Percentiles rank a stretch among this genome's conserved stretches.
Evolutionary conservation across 108 stramenopile species (phyloP).

Genomic region (Fragilariopsis cylindrus): DNA sequence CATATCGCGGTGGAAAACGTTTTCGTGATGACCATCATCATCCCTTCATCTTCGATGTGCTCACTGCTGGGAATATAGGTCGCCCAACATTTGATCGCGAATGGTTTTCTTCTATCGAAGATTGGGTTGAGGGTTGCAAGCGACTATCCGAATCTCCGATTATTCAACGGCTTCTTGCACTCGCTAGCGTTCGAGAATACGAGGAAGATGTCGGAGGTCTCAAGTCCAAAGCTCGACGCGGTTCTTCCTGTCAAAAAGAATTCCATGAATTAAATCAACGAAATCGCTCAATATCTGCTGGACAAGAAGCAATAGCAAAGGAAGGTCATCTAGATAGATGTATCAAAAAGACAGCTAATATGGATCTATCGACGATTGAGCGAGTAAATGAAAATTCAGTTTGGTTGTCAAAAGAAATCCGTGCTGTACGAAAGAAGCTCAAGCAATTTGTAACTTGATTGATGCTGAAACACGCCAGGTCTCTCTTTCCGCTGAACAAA

Average conservation of each 20-base stretch:
- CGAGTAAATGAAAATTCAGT: conserved; percentile 22
- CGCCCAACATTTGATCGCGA: conserved; percentile 24
- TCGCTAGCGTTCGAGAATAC: conserved; percentile 7
- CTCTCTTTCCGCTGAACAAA: conserved; percentile 38
- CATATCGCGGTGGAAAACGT: conserved; percentile 3
- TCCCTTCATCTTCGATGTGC: conserved; percentile 49
- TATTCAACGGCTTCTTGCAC: not conserved
- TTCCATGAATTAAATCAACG: not conserved
- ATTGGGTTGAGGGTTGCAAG: conserved; percentile 32
- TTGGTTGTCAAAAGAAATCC: conserved; percentile 46
- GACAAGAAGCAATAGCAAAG: not conserved
- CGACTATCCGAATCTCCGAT: conserved; percentile 9
- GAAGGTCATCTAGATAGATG: conserved; percentile 27
- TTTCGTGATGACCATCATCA: conserved; percentile 58
- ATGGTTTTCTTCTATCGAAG: conserved; percentile 28
- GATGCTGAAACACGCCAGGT: conserved; percentile 13
- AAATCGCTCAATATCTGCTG: not conserved
- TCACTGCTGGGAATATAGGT: conserved; percentile 26
- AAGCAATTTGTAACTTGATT: conserved; percentile 41
- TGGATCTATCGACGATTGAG: conserved; percentile 39
- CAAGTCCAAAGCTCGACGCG: not conserved
- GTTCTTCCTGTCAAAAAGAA: conserved; percentile 12
- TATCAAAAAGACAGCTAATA: conserved; percentile 29
- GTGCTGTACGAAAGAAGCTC: conserved; percentile 48
- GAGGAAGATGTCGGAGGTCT: conserved; percentile 9